Base-by-base conservation (phyloP, 148 eudicot genomes). In the Nyssa sinensis region DNA sequence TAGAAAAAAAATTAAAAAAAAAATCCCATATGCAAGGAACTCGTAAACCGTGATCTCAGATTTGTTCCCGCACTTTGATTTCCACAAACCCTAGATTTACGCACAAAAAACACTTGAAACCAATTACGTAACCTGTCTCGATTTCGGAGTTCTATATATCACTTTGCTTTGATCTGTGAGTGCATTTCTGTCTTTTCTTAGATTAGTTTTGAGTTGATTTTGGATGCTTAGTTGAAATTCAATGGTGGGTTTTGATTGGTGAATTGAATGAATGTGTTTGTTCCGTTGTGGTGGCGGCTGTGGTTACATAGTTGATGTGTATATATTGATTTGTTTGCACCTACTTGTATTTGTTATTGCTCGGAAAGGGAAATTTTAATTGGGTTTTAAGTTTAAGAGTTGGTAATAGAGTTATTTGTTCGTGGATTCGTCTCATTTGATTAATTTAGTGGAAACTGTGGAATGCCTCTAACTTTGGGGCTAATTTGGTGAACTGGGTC, bases 171-270 rank as follows among this genome's bases (percentile, higher is more conserved):
- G 64, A 74, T 66, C 77, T 37, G 51, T 25, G 71, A 53, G 64
- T 66, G 71, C 12, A n/a, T 32, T 25, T 34, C 33, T 33, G 6
- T 65, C 55, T 5, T 35, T 7, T 33, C 23, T 66, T 33, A 55
- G 39, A 25, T 13, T 7, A 49, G 30, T 16, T 72, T 28, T 61
- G 58, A 49, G 55, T 60, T 60, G 53, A 60, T 55, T 69, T 51
- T 28, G n/a, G 73, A n/a, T 27, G 19, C 25, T 28, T 9, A 24
- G 25, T 39, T 60, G 21, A 51, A 16, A 60, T 37, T 73, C 67
- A 13, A 44, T 62, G 3, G 8, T 53, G 27, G 77, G 70, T 64
- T 65, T 29, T 33, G 30, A 34, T 74, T 33, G 77, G 53, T 53
- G 23, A 33, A 49, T 63, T 30, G 32, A 63, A 63, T 31, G 37